phyloP scores from a whole-genome alignment of 1,139 yeast genomes.

The Saccharomyces pastorianus region DNA sequence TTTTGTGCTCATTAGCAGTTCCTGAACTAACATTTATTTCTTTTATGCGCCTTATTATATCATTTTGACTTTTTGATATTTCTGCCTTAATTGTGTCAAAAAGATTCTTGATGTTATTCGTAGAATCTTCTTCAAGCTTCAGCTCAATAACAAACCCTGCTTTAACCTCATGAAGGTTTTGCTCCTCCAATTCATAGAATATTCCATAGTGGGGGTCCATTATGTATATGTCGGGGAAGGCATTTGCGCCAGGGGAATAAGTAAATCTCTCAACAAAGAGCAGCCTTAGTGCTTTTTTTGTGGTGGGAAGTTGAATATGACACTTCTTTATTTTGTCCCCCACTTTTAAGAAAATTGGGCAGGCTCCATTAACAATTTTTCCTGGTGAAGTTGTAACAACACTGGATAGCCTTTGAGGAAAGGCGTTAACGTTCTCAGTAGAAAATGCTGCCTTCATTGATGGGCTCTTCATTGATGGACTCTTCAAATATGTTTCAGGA shows the following conservation, averaged over 20 bases:
- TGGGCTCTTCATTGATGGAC: too few relatives aligned
- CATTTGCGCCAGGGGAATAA: conserved; percentile 61
- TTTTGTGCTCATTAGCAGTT: neutral
- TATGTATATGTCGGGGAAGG: conserved; percentile 76
- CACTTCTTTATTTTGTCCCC: conserved; percentile 59
- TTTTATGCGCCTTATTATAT: neutral
- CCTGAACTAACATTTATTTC: neutral
- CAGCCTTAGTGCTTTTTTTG: conserved; percentile 59
- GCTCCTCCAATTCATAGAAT: conserved; percentile 76
- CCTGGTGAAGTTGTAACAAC: neutral
- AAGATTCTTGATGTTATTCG: neutral
- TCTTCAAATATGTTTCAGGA: too few relatives aligned
- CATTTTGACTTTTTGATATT: conserved; percentile 3
- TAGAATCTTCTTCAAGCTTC: neutral
- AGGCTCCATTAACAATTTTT: neutral
- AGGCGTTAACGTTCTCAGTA: neutral
- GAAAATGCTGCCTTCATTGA: neutral
- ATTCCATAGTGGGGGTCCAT: conserved; percentile 54
- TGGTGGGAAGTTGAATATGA: conserved; percentile 41
- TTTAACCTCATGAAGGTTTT: conserved; percentile 47
- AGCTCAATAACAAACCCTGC: conserved; percentile 49
- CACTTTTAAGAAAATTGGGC: conserved; percentile 44
- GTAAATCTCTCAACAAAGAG: conserved; percentile 83
- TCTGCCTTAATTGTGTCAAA: conserved; percentile 2
- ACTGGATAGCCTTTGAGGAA: neutral